Evolutionary conservation across 2,329 filamentous ascomycete species (phyloP).

Genomic region (Talaromyces sp.): DNA sequence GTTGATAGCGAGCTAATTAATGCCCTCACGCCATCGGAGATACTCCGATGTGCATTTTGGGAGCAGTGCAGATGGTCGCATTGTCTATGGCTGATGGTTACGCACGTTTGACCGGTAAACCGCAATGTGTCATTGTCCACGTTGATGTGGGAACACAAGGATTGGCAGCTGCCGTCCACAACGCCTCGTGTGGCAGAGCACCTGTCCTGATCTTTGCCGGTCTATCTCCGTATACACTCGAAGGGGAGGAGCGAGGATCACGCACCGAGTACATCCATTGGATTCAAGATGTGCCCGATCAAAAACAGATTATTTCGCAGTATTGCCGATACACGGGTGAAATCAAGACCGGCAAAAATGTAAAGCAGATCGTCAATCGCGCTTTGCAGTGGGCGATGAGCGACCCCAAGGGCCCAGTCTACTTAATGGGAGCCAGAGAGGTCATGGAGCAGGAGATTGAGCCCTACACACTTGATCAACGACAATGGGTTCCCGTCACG

Average conservation of each 20-base stretch:
- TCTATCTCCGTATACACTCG: slow-evolving; percentile 69
- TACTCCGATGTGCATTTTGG: neutral
- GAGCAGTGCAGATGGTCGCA: slow-evolving; percentile 64
- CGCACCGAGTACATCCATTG: slow-evolving; percentile 82
- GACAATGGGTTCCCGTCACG: slow-evolving; percentile 66
- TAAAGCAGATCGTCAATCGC: slow-evolving; percentile 85
- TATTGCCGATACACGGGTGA: slow-evolving; percentile 82
- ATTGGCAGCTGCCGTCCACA: slow-evolving; percentile 72
- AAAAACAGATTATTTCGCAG: slow-evolving; percentile 74
- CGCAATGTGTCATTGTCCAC: slow-evolving; percentile 74
- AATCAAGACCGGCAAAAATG: slow-evolving; percentile 77
- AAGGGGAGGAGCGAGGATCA: slow-evolving; percentile 72
- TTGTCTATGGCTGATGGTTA: slow-evolving; percentile 82
- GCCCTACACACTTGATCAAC: slow-evolving; percentile 65
- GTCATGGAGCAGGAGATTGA: slow-evolving; percentile 81
- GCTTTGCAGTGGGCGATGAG: slow-evolving; percentile 77
- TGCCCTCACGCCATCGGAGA: slow-evolving; percentile 11
- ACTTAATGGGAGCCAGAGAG: slow-evolving; percentile 72
- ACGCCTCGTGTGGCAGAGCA: slow-evolving; percentile 68
- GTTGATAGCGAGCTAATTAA: slow-evolving; percentile 11
- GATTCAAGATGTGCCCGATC: slow-evolving; percentile 79
- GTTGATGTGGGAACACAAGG: slow-evolving; percentile 80
- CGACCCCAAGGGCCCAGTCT: slow-evolving; percentile 74
- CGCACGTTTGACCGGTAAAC: slow-evolving; percentile 65
- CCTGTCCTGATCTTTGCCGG: slow-evolving; percentile 76